Conservation (phyloP, 1,139 yeast genomes). For the Saccharomyces uvarum region DNA sequence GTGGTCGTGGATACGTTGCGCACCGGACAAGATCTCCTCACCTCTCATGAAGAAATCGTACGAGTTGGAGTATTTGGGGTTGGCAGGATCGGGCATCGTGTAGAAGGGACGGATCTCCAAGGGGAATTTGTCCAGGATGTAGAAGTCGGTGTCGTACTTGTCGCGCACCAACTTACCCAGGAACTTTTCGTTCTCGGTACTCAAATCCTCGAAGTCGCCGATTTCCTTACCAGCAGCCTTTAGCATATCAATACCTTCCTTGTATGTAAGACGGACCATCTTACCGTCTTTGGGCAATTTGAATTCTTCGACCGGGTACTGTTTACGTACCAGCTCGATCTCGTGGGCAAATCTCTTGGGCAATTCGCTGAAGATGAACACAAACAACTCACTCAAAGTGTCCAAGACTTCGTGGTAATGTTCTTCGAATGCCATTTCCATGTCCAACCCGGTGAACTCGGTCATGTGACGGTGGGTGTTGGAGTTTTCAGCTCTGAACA, state of each 20-base stretch:
- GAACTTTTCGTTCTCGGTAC: constrained; percentile 89
- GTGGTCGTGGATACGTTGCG: constrained; percentile 97
- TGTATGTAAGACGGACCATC: constrained; percentile 84
- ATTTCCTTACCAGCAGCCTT: constrained; percentile 77
- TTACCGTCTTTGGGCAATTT: constrained; percentile 82
- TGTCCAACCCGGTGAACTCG: constrained; percentile 92
- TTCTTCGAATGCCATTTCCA: constrained; percentile 97
- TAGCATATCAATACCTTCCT: constrained; percentile 82
- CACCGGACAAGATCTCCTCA: constrained; percentile 96
- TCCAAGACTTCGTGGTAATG: constrained; percentile 94
- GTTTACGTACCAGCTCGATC: constrained; percentile 83
- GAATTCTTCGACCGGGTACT: constrained; percentile 96
- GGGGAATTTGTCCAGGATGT: constrained; percentile 96
- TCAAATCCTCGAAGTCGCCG: constrained; percentile 80
- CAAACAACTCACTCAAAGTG: constrained; percentile 72
- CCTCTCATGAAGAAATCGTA: constrained; percentile 99
- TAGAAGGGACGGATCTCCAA: constrained; percentile 93
- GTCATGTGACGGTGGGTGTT: constrained; percentile 99
- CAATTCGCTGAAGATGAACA: constrained; percentile 79
- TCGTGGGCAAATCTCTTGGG: constrained; percentile 72
- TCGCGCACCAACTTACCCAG: constrained; percentile 89
- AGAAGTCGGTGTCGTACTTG: constrained; percentile 93
- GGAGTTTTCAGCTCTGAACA: constrained; percentile 97
- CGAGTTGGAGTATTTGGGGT: constrained; percentile 86
- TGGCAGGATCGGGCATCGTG: constrained; percentile 96